Evolutionary conservation across 139 green algal species (phyloP).

Genomic region (Eudorina sp.): DNA sequence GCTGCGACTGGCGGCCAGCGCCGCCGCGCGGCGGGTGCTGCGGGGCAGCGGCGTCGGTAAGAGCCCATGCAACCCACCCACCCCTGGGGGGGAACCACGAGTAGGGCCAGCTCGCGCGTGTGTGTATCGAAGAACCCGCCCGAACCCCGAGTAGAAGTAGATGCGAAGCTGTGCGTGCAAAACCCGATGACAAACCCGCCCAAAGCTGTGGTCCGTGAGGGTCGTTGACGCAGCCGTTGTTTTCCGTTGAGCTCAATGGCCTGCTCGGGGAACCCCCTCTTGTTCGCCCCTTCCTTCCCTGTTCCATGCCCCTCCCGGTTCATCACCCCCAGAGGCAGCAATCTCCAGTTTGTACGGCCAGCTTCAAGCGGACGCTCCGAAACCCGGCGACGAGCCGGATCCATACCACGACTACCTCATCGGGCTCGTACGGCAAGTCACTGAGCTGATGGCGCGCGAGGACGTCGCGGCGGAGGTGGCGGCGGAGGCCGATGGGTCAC

Average conservation of each 20-base stretch:
- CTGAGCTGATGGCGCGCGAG: not conserved
- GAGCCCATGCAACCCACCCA: too few species aligned
- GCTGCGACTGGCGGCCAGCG: constrained; percentile 16
- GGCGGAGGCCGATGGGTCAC: not conserved
- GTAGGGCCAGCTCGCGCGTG: too few species aligned
- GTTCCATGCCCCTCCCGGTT: not conserved
- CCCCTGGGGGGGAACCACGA: too few species aligned
- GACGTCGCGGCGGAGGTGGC: not conserved
- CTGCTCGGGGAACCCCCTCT: too few species aligned
- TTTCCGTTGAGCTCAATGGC: too few species aligned
- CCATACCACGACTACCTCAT: constrained; percentile 39
- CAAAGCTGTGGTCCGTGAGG: too few species aligned
- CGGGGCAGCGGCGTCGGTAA: constrained; percentile 23
- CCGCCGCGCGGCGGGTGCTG: not conserved
- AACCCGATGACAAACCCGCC: too few species aligned
- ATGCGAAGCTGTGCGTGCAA: too few species aligned
- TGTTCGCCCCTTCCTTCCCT: not conserved
- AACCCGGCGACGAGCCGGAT: constrained; percentile 32
- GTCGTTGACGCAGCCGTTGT: too few species aligned
- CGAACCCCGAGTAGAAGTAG: too few species aligned
- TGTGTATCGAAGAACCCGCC: too few species aligned
- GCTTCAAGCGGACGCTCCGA: constrained; percentile 20
- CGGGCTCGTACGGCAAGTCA: not conserved
- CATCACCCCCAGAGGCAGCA: not conserved
- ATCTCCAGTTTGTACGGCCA: not conserved